A percentile compares a stretch with the other conserved stretches of the same genome.
Evolutionary conservation across 2,329 filamentous ascomycete genomes (phyloP).

Genomic region (Aspergillus versicolor): DNA sequence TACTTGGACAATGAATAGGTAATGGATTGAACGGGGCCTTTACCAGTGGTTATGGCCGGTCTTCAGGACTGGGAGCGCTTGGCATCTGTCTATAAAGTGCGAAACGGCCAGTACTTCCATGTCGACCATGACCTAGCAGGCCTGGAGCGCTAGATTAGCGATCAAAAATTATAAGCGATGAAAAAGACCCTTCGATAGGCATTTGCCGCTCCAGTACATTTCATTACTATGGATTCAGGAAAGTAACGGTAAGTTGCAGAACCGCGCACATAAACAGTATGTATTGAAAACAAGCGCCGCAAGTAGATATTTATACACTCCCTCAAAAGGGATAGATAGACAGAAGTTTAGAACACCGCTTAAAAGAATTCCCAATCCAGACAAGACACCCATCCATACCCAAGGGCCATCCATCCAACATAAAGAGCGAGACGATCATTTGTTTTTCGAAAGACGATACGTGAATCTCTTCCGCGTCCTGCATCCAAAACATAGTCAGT

Average conservation of each 20-base stretch:
- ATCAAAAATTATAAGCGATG: too few species aligned
- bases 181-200: too few species aligned
- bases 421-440: conserved; percentile 38
- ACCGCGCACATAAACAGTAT: not conserved
- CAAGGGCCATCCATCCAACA: not conserved
- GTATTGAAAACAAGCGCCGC: conserved; percentile 2
- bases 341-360: conserved; percentile 9
- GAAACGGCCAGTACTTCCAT: too few species aligned
- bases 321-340: not conserved
- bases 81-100: too few species aligned
- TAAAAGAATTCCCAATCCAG: not conserved
- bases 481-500: conserved; percentile 1
- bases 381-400: not conserved
- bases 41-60: too few species aligned
- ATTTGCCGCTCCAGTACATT: too few species aligned
- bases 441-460: conserved; percentile 72
- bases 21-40: too few species aligned
- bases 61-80: too few species aligned
- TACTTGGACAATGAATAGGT: not conserved
- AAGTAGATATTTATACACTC: conserved; percentile 11
- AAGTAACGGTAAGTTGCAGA: too few species aligned
- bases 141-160: too few species aligned
- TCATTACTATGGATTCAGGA: too few species aligned
- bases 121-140: too few species aligned
- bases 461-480: conserved; percentile 68